A percentile compares a stretch with the other conserved stretches of the same genome.
Conservation (phyloP, 169 alveolate species). For the Cryptosporidium meleagridis region DNA sequence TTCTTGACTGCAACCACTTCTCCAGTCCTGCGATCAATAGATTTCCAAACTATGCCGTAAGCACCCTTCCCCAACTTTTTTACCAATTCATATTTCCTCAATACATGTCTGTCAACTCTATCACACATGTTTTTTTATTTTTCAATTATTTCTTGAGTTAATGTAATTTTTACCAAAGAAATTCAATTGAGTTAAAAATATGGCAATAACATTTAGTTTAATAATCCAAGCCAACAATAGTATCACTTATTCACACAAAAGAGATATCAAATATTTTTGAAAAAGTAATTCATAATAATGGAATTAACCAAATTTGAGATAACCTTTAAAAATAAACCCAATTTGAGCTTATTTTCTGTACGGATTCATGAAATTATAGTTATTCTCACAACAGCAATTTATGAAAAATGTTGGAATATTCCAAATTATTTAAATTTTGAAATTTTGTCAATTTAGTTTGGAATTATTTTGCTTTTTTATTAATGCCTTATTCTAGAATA, state of each 20-base stretch:
- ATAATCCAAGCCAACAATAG: neutral
- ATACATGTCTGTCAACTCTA: slow-evolving; percentile 92
- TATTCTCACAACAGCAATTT: neutral
- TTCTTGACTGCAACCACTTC: slow-evolving; percentile 98
- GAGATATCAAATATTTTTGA: too few species aligned
- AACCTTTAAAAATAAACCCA: neutral
- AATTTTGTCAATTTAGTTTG: too few species aligned
- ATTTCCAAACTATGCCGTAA: slow-evolving; percentile 99
- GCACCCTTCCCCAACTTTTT: slow-evolving; percentile 97
- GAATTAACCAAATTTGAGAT: neutral
- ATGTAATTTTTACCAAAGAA: neutral
- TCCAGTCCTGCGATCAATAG: slow-evolving; percentile 92
- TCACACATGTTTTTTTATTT: slow-evolving; percentile 77
- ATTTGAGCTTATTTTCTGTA: neutral
- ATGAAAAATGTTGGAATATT: neutral
- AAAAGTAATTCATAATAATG: neutral
- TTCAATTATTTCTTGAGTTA: neutral
- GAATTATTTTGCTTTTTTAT: too few species aligned
- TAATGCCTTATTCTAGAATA: neutral
- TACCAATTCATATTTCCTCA: slow-evolving; percentile 89
- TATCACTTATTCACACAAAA: neutral
- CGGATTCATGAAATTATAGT: neutral
- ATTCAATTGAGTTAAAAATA: too few species aligned
- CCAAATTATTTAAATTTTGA: too few species aligned
- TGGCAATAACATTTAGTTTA: neutral